Evolutionary conservation across 768 basidiomycete species (phyloP).

Genomic region (Porpolomopsis calyptriformis): DNA sequence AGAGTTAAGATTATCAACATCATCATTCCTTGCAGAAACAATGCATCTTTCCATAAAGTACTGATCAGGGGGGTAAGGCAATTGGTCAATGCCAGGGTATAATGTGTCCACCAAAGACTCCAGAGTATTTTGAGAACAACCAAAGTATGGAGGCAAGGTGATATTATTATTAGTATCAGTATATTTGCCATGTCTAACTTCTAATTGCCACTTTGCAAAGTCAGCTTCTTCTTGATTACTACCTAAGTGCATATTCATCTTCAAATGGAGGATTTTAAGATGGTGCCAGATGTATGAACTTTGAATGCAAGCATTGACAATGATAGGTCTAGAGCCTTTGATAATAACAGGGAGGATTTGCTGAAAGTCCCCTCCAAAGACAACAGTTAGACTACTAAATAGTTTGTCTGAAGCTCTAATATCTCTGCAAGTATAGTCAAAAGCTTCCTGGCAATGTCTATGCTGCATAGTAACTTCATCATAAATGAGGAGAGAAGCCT

Average conservation of each 20-base stretch:
- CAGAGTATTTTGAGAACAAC: no score
- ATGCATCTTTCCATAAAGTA: no score
- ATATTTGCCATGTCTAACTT: slow-evolving; percentile 25
- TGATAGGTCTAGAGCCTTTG: slow-evolving; percentile 25
- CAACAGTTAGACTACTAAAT: slow-evolving; percentile 34
- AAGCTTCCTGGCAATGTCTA: slow-evolving; percentile 24
- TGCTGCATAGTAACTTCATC: slow-evolving; percentile 30
- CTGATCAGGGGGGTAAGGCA: no score
- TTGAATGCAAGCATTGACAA: slow-evolving; percentile 26
- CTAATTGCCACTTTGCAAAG: slow-evolving; percentile 28
- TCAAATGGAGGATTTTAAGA: slow-evolving; percentile 23
- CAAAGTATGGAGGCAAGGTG: slow-evolving; percentile 21
- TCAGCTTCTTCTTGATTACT: slow-evolving; percentile 15
- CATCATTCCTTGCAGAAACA: no score
- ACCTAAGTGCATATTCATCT: slow-evolving; percentile 32
- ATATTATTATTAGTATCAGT: slow-evolving; percentile 15
- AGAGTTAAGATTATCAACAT: no score
- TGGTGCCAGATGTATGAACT: slow-evolving; percentile 29
- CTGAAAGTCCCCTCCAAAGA: slow-evolving; percentile 41
- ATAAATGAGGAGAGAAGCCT: no score
- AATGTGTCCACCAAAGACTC: no score
- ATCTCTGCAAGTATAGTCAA: slow-evolving; percentile 28
- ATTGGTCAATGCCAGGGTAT: no score
- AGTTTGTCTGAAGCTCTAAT: slow-evolving; percentile 17
- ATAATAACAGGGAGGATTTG: slow-evolving; percentile 37